Percentiles rank a stretch among this genome's conserved stretches.
phyloP scores from a whole-genome alignment of 1,284 basidiomycete species.

The Cryptococcus sp. region DNA sequence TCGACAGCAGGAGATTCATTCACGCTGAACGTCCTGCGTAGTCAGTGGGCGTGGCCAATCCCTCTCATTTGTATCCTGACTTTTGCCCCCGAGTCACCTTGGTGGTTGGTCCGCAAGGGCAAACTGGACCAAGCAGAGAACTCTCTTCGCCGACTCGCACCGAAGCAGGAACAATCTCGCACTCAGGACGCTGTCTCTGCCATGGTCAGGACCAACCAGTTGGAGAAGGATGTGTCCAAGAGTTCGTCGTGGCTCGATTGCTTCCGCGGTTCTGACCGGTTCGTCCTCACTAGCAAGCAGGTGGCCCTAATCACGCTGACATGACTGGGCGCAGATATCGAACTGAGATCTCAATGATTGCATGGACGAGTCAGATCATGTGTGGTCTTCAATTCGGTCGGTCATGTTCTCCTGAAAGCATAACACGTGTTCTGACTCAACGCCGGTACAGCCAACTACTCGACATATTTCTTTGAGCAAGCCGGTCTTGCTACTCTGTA shows the following conservation, averaged over 20 bases:
- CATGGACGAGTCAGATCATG: slow-evolving; percentile 23
- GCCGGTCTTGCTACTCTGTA: slow-evolving; percentile 43
- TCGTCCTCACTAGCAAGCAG: neutral
- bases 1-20: no score
- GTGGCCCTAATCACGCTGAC: no score
- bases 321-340: neutral
- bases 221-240: slow-evolving; percentile 27
- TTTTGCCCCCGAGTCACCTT: slow-evolving; percentile 37
- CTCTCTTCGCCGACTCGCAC: slow-evolving; percentile 23
- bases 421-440: neutral
- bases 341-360: slow-evolving; percentile 25
- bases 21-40: no score
- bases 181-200: slow-evolving; percentile 27
- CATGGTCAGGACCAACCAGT: slow-evolving; percentile 36
- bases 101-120: slow-evolving; percentile 39
- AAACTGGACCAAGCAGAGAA: slow-evolving; percentile 28
- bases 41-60: slow-evolving; percentile 53
- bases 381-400: slow-evolving; percentile 3
- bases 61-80: slow-evolving; percentile 29
- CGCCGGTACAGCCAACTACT: slow-evolving; percentile 26
- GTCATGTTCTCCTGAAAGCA: no score
- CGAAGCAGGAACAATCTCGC: slow-evolving; percentile 2
- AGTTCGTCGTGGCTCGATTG: slow-evolving; percentile 49
- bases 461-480: slow-evolving; percentile 46
- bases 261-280: slow-evolving; percentile 46